Percentiles rank a stretch among this genome's conserved stretches.
Evolutionary conservation across 305 asterid genomes (phyloP).

Genomic region (Caryopteris hybrid): DNA sequence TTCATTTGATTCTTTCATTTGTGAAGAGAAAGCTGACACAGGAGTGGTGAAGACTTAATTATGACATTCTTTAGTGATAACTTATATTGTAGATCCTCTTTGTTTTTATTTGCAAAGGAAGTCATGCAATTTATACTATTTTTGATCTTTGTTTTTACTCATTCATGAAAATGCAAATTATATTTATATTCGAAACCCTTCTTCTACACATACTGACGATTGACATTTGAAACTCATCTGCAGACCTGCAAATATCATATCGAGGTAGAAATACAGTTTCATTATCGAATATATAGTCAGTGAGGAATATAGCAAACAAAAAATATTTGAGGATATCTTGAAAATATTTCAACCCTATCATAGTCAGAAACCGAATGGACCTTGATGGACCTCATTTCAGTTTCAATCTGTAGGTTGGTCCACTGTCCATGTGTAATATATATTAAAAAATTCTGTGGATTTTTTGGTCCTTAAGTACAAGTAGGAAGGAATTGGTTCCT

Average conservation of each 20-base stretch:
- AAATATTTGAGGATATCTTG: background rate
- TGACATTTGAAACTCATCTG: background rate
- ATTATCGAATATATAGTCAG: background rate
- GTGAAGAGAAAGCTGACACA: background rate
- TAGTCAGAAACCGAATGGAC: background rate
- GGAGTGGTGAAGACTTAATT: constrained; percentile 11
- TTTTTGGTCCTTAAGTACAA: background rate
- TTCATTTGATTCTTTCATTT: constrained; percentile 5
- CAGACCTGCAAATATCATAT: background rate
- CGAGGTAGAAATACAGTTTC: background rate
- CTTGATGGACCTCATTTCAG: background rate
- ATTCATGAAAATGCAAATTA: background rate
- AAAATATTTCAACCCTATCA: background rate
- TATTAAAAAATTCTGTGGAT: background rate
- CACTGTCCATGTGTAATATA: background rate
- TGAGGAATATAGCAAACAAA: background rate
- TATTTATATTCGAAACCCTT: background rate
- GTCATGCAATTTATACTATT: background rate
- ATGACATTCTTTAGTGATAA: background rate
- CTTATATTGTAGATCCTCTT: background rate
- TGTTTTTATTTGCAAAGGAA: background rate
- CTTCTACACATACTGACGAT: background rate
- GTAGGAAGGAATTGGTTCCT: background rate
- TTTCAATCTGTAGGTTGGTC: constrained; percentile 9
- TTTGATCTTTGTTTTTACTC: background rate